Evolutionary conservation across 805 yeast genomes (phyloP).

Genomic region (Sugiyamaella smithiae): DNA sequence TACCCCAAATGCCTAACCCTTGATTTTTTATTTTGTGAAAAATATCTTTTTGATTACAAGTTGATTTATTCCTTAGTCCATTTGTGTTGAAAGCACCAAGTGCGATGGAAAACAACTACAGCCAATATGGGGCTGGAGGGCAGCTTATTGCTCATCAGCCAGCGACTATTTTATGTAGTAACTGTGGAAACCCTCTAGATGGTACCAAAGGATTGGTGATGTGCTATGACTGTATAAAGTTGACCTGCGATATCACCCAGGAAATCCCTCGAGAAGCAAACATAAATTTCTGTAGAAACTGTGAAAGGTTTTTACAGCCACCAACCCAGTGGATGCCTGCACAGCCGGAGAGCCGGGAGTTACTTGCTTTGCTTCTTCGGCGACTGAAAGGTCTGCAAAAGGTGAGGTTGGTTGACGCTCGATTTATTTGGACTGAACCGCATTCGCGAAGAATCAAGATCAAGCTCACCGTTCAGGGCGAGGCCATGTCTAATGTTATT

Average conservation of each 20-base stretch:
- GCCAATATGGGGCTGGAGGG: not conserved
- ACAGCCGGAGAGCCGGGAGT: conserved; percentile 86
- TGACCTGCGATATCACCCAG: conserved; percentile 89
- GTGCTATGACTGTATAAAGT: conserved; percentile 96
- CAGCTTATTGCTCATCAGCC: conserved; percentile 1
- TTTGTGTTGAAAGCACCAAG: no score
- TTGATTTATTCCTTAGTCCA: no score
- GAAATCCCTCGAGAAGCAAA: conserved; percentile 88
- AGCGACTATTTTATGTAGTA: conserved; percentile 93
- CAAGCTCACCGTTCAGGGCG: conserved; percentile 90
- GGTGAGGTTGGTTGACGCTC: conserved; percentile 85
- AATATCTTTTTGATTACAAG: no score
- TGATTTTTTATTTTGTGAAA: no score
- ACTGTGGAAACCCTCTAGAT: conserved; percentile 98
- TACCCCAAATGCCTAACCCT: no score
- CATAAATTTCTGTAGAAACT: conserved; percentile 90
- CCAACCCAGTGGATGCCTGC: conserved; percentile 93
- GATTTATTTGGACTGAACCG: conserved; percentile 96
- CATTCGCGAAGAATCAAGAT: conserved; percentile 90
- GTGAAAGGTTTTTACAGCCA: conserved; percentile 94
- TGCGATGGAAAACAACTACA: not conserved
- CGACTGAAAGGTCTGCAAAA: conserved; percentile 84
- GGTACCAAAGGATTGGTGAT: conserved; percentile 88
- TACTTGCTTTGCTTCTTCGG: conserved; percentile 84
- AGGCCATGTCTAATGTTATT: conserved; percentile 85